Conservation (phyloP, 176 grass and related monocot genomes). For the Metroxylon sagu region DNA sequence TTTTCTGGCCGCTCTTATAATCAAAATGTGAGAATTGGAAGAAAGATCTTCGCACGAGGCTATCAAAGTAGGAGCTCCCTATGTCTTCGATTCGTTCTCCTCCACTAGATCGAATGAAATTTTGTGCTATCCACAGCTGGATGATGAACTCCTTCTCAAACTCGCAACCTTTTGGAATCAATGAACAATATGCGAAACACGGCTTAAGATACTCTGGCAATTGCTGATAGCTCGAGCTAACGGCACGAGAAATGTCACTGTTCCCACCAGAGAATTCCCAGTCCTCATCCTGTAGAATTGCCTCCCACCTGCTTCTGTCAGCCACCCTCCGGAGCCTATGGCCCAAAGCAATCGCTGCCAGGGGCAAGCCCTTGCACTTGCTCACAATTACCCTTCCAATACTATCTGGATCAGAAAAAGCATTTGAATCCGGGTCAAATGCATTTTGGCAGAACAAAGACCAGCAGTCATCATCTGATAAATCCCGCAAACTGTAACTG, state of each 20-base stretch:
- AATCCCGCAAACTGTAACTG: slow-evolving; percentile 1
- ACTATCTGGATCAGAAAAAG: not conserved
- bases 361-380: slow-evolving; percentile 27
- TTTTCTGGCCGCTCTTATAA: not conserved
- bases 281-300: not conserved
- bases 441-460: slow-evolving; percentile 16
- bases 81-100: slow-evolving; percentile 6
- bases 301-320: slow-evolving; percentile 26
- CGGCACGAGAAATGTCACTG: not conserved
- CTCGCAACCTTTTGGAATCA: slow-evolving; percentile 13
- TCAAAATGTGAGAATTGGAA: slow-evolving; percentile 2
- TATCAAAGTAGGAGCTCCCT: slow-evolving; percentile 20
- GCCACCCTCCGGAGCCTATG: slow-evolving; percentile 7
- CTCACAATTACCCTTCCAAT: slow-evolving; percentile 16
- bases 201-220: slow-evolving; percentile 45
- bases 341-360: slow-evolving; percentile 28
- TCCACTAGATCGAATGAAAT: slow-evolving; percentile 4
- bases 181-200: slow-evolving; percentile 35
- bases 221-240: too few relatives aligned
- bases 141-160: slow-evolving; percentile 39
- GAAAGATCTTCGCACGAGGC: slow-evolving; percentile 19
- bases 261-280: not conserved
- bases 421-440: not conserved
- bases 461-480: slow-evolving; percentile 23
- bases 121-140: slow-evolving; percentile 45